Evolutionary conservation across 129 eudicot species (phyloP).

Genomic region (Flaveria ramosissima): DNA sequence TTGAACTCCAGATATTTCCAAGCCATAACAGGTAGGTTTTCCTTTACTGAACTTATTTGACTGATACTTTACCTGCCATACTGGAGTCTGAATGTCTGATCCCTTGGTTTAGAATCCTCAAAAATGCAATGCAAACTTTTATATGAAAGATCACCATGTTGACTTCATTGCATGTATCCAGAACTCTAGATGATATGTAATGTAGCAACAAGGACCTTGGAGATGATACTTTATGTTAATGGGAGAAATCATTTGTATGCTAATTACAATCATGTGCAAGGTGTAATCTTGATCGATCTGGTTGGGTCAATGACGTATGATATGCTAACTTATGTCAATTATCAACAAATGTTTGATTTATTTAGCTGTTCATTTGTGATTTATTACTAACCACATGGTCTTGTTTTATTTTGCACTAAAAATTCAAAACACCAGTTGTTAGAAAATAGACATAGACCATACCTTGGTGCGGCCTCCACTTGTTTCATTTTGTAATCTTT

Average conservation of each 20-base stretch:
- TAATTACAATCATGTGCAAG: neutral
- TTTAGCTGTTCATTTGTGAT: constrained; percentile 17
- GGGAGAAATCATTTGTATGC: neutral
- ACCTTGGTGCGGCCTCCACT: constrained; percentile 3
- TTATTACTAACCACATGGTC: neutral
- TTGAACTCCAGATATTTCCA: constrained; percentile 69
- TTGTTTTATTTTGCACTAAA: constrained; percentile 3
- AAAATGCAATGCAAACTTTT: neutral
- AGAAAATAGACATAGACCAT: neutral
- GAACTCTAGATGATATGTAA: constrained; percentile 1
- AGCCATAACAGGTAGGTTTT: constrained; percentile 66
- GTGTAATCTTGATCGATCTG: constrained; percentile 12
- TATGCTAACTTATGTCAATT: constrained; percentile 2
- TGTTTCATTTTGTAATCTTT: neutral
- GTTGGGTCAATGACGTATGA: constrained; percentile 11
- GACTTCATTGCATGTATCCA: constrained; percentile 25
- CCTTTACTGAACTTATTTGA: neutral
- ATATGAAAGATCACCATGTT: neutral
- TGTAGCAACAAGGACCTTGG: neutral
- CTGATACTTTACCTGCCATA: neutral
- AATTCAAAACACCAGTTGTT: neutral
- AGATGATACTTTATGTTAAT: neutral
- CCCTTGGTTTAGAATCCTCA: constrained; percentile 14
- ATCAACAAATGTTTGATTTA: neutral
- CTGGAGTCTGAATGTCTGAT: neutral